Evolutionary conservation across 768 basidiomycete species (phyloP), one percentile per base, ranked within the genome.

Genomic region (Royoungia palumana): DNA sequence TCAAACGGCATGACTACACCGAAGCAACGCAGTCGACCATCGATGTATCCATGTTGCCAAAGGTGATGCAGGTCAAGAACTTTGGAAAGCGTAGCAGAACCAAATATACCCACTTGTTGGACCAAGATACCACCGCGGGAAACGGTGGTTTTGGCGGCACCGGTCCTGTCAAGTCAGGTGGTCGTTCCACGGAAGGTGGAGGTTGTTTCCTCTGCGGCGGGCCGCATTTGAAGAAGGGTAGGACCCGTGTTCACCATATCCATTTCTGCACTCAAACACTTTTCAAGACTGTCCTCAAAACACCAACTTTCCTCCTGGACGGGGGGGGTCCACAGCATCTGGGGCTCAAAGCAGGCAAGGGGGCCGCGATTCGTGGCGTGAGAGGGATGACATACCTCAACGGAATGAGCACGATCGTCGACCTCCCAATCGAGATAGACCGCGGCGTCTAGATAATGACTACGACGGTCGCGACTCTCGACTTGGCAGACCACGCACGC

Each of bases 11-110:
- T 63, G 93, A 98, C 68, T 97, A 74, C 64, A 94, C 92, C 0
- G 90, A 90, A 62, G 87, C 90, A 14, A 95, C 93, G 3, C 85
- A 85, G 63, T 91, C 89, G 19, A 87, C 90, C 0, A 64, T 95
- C 50, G 95, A 98, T 61, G 80, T 98, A 30, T 85, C 90, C 1
- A 54, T 91, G 55, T 76, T 99, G 25, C 96, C 96, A 9, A 82
- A 90, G 71, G 88, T 96, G 49, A 95, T 98, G 94, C 96, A 98
- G 71, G 91, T 94, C 61, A 85, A 83, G 68, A 85, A 97, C 71
- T 97, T 94, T 62, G 91, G 92, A 39, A 94, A 93, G 69, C 84
- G 90, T 51, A 83, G 89, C 64, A 83, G 88, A 39, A 93, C 91
- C 25, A 94, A 99, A 72, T 98, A 98, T 60, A 98, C 96, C 14